These are phyloP conservation scores for Cordyceps javanica DNA, from an alignment of 2,329 filamentous ascomycete species.

Conservation along the genomic window DNA sequence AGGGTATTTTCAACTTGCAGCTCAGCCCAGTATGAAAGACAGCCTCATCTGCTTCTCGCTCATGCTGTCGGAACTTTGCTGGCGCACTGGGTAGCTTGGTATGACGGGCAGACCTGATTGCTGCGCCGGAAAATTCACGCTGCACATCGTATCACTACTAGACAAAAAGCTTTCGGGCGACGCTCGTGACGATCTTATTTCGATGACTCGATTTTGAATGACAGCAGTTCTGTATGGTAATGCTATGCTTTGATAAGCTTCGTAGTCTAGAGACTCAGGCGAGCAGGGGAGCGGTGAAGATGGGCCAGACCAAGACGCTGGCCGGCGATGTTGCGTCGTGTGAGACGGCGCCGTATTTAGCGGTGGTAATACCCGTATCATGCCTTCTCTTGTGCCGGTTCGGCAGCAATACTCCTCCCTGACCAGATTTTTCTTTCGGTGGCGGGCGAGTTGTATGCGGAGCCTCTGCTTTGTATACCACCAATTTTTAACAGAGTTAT, in stretches of 20 bases:
- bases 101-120: no score
- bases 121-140: no score
- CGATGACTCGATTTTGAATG: background rate
- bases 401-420: no score
- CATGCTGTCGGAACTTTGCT: no score
- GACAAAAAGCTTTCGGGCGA: background rate
- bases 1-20: background rate
- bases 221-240: background rate
- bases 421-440: slow-evolving; percentile 22
- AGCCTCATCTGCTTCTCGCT: no score
- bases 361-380: no score
- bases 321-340: no score
- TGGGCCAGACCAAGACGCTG: background rate
- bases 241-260: background rate
- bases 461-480: slow-evolving; percentile 93
- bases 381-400: no score
- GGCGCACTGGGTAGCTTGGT: no score
- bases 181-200: background rate
- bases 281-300: background rate
- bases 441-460: slow-evolving; percentile 46
- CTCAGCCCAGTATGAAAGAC: background rate
- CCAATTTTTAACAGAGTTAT: slow-evolving; percentile 97
- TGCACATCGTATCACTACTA: background rate
- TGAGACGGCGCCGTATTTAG: no score
- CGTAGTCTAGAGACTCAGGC: background rate